Percentiles rank a stretch among this genome's conserved stretches.
These are phyloP conservation scores for Pseudofabraea citricarpa DNA, from an alignment of 2,329 filamentous ascomycete genomes.

Conservation along the genomic window DNA sequence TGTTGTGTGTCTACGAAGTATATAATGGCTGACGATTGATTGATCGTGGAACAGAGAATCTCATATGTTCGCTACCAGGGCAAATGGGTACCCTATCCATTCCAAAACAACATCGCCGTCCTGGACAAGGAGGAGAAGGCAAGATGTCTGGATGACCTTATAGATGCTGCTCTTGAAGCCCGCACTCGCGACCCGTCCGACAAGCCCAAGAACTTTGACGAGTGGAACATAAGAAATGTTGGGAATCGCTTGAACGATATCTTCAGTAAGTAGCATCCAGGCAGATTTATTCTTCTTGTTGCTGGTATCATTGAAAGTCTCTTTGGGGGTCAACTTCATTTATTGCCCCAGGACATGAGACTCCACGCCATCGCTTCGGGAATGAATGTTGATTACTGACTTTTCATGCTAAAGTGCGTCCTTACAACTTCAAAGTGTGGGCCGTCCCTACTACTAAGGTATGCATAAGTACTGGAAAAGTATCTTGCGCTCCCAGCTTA, in stretches of 20 bases:
- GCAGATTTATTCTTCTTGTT: background rate
- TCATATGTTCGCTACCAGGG: constrained; percentile 97
- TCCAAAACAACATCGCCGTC: constrained; percentile 99
- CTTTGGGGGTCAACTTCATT: background rate
- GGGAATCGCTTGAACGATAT: constrained; percentile 85
- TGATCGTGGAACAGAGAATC: constrained; percentile 63
- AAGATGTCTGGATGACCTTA: constrained; percentile 88
- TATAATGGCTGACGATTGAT: background rate
- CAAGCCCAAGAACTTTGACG: constrained; percentile 95
- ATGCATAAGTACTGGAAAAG: constrained; percentile 17
- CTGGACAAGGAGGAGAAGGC: constrained; percentile 96
- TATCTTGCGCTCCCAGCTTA: background rate
- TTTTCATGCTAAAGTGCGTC: constrained; percentile 54
- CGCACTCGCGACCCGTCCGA: constrained; percentile 73
- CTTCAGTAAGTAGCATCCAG: constrained; percentile 52
- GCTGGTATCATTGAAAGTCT: background rate
- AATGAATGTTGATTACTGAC: background rate
- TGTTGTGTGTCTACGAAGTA: background rate
- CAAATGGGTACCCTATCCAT: constrained; percentile 96
- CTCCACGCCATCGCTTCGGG: background rate
- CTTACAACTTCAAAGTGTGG: constrained; percentile 99
- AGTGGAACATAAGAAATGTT: constrained; percentile 94
- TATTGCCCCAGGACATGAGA: background rate
- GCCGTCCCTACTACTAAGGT: constrained; percentile 96
- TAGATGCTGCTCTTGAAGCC: constrained; percentile 84